Conservation (phyloP, 2,329 filamentous ascomycete species). For the Setomelanomma holmii region DNA sequence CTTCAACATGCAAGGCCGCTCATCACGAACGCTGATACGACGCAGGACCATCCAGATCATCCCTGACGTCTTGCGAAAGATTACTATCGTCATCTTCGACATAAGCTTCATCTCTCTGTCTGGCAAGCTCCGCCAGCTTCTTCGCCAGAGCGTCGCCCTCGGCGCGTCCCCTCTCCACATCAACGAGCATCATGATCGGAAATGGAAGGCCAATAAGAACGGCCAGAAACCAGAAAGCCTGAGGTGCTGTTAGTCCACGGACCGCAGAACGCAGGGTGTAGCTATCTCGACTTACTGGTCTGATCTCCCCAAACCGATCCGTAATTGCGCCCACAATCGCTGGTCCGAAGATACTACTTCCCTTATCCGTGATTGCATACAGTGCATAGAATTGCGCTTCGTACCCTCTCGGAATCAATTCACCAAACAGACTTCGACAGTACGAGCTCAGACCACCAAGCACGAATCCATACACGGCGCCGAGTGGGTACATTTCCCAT, state of each 20-base stretch:
- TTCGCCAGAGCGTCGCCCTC: slow-evolving; percentile 52
- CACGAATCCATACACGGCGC: slow-evolving; percentile 89
- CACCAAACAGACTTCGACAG: slow-evolving; percentile 89
- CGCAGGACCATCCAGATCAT: slow-evolving; percentile 20
- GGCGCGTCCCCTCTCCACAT: slow-evolving; percentile 69
- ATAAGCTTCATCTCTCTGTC: slow-evolving; percentile 10
- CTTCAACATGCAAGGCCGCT: background rate
- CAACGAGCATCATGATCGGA: slow-evolving; percentile 82
- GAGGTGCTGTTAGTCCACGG: too few relatives aligned
- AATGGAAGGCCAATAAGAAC: slow-evolving; percentile 83
- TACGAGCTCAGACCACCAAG: slow-evolving; percentile 92
- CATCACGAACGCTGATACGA: slow-evolving; percentile 25
- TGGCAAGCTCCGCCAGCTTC: slow-evolving; percentile 41
- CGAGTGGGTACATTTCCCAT: slow-evolving; percentile 96
- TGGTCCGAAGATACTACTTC: slow-evolving; percentile 90
- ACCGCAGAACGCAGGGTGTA: too few relatives aligned
- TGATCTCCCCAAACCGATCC: slow-evolving; percentile 65
- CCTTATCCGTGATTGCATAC: slow-evolving; percentile 98
- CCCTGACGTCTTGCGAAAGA: slow-evolving; percentile 18
- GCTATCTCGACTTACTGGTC: too few relatives aligned
- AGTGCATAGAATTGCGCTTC: slow-evolving; percentile 96
- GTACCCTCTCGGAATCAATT: slow-evolving; percentile 90
- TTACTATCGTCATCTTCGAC: slow-evolving; percentile 14
- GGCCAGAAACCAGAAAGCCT: slow-evolving; percentile 90
- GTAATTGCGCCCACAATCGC: slow-evolving; percentile 94